A percentile compares a stretch with the other conserved stretches of the same genome.
Conservation (phyloP, 805 yeast genomes). For the Kluyveromyces dobzhanskii region DNA sequence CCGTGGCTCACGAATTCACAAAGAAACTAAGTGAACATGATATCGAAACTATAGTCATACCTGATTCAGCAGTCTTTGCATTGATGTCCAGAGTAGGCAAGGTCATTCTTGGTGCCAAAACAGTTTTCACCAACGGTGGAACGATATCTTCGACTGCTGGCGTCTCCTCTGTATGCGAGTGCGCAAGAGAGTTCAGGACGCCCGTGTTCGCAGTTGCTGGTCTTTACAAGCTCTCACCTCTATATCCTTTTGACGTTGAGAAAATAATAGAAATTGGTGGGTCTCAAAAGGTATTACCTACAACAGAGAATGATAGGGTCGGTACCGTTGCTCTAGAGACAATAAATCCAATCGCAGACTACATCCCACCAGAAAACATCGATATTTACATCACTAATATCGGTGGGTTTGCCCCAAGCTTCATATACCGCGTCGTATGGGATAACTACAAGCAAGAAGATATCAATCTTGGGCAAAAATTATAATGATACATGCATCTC, state of each 20-base stretch:
- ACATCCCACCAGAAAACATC: conserved; percentile 86
- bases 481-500: not conserved
- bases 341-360: conserved; percentile 83
- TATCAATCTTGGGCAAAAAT: conserved; percentile 43
- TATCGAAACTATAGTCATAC: conserved; percentile 83
- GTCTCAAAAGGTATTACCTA: conserved; percentile 35
- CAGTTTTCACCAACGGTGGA: conserved; percentile 96
- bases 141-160: conserved; percentile 83
- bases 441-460: conserved; percentile 90
- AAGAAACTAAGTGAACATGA: conserved; percentile 72
- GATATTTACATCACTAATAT: conserved; percentile 91
- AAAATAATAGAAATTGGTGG: conserved; percentile 85
- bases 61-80: conserved; percentile 88
- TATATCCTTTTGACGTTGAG: conserved; percentile 83
- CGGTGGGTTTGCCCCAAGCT: conserved; percentile 95
- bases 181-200: conserved; percentile 92
- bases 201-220: conserved; percentile 97
- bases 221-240: conserved; percentile 82
- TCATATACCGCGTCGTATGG: conserved; percentile 88
- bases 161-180: conserved; percentile 85
- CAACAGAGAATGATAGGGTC: conserved; percentile 63
- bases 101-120: conserved; percentile 84
- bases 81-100: conserved; percentile 97
- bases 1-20: conserved; percentile 70
- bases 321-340: conserved; percentile 48